Evolutionary conservation across 352 stramenopile genomes (phyloP).

Genomic region (Halophytophthora polymorphica): DNA sequence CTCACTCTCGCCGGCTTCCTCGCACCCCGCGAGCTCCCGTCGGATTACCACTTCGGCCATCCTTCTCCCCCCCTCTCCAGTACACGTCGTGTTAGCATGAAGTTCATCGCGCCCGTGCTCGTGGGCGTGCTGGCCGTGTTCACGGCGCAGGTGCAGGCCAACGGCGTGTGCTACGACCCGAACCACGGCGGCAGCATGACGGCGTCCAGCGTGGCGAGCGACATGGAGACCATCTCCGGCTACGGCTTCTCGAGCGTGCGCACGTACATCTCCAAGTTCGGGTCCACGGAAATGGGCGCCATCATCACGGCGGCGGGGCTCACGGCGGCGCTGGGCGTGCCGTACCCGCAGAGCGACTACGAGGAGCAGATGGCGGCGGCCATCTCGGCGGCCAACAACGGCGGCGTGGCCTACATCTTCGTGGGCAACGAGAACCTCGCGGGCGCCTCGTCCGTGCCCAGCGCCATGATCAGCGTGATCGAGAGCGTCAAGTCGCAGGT

Average conservation of each 20-base stretch:
- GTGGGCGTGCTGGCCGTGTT: too few species aligned
- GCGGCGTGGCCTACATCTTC: constrained; percentile 55
- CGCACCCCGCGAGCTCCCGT: too few species aligned
- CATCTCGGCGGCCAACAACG: constrained; percentile 34
- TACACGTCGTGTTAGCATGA: too few species aligned
- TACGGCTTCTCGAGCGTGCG: constrained; percentile 58
- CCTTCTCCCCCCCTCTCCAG: too few species aligned
- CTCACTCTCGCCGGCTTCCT: too few species aligned
- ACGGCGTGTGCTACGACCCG: constrained; percentile 21
- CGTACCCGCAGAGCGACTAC: constrained; percentile 46
- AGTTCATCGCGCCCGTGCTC: too few species aligned
- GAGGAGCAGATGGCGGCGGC: constrained; percentile 36
- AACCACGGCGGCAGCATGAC: constrained; percentile 44
- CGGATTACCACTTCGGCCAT: too few species aligned
- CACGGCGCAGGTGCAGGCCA: too few species aligned
- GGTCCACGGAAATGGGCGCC: constrained; percentile 42
- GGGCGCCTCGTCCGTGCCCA: constrained; percentile 21
- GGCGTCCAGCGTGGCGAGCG: constrained; percentile 26
- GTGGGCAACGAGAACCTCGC: constrained; percentile 72
- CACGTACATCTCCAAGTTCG: constrained; percentile 69
- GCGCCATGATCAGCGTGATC: constrained; percentile 49
- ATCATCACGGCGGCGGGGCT: constrained; percentile 51
- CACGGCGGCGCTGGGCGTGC: constrained; percentile 44
- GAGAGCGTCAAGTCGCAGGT: constrained; percentile 44
- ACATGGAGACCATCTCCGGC: constrained; percentile 49